Base-by-base conservation (phyloP, 163 green algal genomes). In the Coccomyxa subellipsoidea region DNA sequence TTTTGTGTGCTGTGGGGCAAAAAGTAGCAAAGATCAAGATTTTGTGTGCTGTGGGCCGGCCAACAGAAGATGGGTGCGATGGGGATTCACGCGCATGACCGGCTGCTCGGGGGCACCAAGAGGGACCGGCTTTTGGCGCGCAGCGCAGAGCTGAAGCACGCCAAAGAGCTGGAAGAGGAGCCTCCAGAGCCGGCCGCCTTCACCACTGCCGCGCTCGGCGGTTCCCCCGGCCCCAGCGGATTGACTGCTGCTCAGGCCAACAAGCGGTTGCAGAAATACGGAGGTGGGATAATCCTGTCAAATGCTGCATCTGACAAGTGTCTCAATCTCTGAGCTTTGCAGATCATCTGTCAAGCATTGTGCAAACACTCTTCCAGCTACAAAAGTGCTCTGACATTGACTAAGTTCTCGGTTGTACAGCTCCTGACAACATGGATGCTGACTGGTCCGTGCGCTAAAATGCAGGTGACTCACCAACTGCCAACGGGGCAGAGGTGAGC, bases 31-130 rank as follows among this genome's bases (percentile, higher is more conserved):
- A 18, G 12, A 29, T 66, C 12, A 66, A 18, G 47, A 18, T 66
- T 12, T 18, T 29, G 12, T 66, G 18, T 66, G 12, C 47, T 66
- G 12, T 29, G 12, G 12, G 47, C 47, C 12, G 47, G 12, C 47
- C 12, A 18, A 32, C 40, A 83, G 80, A 59, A 85, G 38, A 82
- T 82, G 1, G 39, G 80, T 7, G 78, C 84, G 1, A 27, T 86
- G 39, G 81, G 83, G 29, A 84, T 80, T 23, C 82, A 88, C 53
- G 35, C 54, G 25, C 82, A 88, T 76, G 82, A 86, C 75, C 12
- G 76, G 38, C 77, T 86, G 25, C 21, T 83, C 10, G 69, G 79
- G 32, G 79, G 79, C 15, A 83, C 38, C 38, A 78, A 38, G 66
- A 66, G 70, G 37, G 79, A 83, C 29, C 66, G 66, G 29, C 8